phyloP scores from a whole-genome alignment of 352 stramenopile species.

The Pythium volutum region DNA sequence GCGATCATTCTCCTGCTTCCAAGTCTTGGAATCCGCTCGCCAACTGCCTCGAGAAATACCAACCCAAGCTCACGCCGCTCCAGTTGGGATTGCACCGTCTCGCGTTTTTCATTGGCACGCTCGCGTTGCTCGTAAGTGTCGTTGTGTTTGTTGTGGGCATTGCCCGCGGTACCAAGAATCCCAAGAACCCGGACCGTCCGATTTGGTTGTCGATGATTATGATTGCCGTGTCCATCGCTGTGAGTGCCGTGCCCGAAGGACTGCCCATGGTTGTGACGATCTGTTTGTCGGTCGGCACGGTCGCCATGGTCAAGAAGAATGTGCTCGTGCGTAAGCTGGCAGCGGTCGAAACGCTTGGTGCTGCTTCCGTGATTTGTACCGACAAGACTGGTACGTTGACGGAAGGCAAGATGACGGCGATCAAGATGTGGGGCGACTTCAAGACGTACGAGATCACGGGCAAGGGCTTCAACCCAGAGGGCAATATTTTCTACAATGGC shows the following conservation, averaged over 20 bases:
- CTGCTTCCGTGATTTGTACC: constrained; percentile 90
- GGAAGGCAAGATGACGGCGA: constrained; percentile 78
- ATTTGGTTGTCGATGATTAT: constrained; percentile 93
- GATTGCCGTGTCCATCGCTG: constrained; percentile 87
- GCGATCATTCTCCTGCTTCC: constrained; percentile 14
- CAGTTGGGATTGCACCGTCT: constrained; percentile 93
- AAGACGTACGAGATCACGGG: constrained; percentile 62
- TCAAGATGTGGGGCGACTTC: constrained; percentile 77
- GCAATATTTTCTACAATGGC: constrained; percentile 45
- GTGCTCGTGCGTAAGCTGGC: constrained; percentile 86
- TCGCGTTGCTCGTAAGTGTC: constrained; percentile 75
- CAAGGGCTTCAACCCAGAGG: constrained; percentile 59
- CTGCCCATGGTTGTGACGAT: constrained; percentile 84
- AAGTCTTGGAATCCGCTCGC: constrained; percentile 54
- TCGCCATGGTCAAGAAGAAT: constrained; percentile 73
- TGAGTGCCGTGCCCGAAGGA: constrained; percentile 78
- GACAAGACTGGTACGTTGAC: constrained; percentile 97
- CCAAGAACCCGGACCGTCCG: constrained; percentile 67
- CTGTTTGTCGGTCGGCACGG: constrained; percentile 65
- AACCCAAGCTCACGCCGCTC: constrained; percentile 84
- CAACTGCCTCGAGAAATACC: constrained; percentile 56
- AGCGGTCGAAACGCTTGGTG: constrained; percentile 81
- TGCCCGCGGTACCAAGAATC: constrained; percentile 45
- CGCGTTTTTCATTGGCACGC: constrained; percentile 88
- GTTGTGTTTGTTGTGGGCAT: constrained; percentile 92